phyloP scores from a whole-genome alignment of 1,284 basidiomycete genomes.

The Moesziomyces antarcticus region DNA sequence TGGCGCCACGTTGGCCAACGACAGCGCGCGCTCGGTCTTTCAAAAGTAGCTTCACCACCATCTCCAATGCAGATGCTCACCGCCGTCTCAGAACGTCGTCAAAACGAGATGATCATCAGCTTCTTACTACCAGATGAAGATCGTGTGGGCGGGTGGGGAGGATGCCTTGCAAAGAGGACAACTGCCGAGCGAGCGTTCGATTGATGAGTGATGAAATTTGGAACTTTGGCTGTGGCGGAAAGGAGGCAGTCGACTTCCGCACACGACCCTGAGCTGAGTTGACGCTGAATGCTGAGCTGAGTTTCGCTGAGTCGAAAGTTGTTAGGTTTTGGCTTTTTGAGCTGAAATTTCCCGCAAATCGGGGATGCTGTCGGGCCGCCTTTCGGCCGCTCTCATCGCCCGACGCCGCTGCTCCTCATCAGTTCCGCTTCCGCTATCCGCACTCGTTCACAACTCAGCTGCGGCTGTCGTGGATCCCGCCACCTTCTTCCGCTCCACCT shows the following conservation, averaged over 20 bases:
- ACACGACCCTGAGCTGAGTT: too few relatives aligned
- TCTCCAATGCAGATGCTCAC: background rate
- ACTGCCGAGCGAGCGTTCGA: background rate
- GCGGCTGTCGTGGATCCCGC: constrained; percentile 4
- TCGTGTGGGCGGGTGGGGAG: background rate
- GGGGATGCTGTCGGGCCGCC: constrained; percentile 10
- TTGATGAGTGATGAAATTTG: background rate
- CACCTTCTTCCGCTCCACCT: constrained; percentile 3
- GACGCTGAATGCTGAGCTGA: constrained; percentile 2
- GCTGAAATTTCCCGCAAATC: constrained; percentile 8
- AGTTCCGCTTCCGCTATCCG: constrained; percentile 6
- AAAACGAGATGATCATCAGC: too few relatives aligned
- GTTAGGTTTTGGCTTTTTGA: background rate
- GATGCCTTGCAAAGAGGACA: too few relatives aligned
- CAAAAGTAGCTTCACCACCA: constrained; percentile 14
- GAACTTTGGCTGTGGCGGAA: background rate
- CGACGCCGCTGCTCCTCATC: constrained; percentile 1
- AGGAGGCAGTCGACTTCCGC: background rate
- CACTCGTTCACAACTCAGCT: background rate
- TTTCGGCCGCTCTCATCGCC: constrained; percentile 6
- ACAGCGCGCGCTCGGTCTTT: constrained; percentile 42
- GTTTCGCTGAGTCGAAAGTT: background rate
- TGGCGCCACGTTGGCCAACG: constrained; percentile 30
- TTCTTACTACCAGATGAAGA: background rate
- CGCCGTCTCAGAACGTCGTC: too few relatives aligned